Percentiles rank a stretch among this genome's conserved stretches.
These are phyloP conservation scores for Candida rishiriensis DNA, from an alignment of 805 yeast genomes.

Conservation along the genomic window DNA sequence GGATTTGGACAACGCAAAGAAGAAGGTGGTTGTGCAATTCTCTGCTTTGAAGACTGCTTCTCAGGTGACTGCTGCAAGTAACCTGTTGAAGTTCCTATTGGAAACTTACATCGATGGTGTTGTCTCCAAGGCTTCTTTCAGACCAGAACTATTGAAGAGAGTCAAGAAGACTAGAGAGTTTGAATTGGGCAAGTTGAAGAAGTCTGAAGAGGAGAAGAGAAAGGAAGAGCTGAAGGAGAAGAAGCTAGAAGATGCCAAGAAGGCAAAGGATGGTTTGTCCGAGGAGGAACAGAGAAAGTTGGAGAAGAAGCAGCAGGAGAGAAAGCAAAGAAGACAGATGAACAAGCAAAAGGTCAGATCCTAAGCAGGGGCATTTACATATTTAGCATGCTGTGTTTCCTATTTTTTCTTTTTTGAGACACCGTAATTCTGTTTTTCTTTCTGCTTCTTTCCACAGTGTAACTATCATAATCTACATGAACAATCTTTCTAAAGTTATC, in stretches of 20 bases:
- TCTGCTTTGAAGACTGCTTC: conserved; percentile 44
- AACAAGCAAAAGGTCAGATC: conserved; percentile 53
- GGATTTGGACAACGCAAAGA: conserved; percentile 47
- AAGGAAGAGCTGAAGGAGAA: conserved; percentile 67
- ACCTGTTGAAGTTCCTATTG: conserved; percentile 58
- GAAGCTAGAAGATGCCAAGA: conserved; percentile 65
- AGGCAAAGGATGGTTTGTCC: conserved; percentile 59
- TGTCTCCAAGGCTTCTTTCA: conserved; percentile 45
- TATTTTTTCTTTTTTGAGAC: background rate
- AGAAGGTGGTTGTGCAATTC: conserved; percentile 53
- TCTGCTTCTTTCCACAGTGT: too few species aligned
- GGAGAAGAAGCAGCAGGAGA: conserved; percentile 75
- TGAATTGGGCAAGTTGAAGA: conserved; percentile 67
- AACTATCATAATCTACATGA: too few species aligned
- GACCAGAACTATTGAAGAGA: conserved; percentile 74
- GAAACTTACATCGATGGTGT: conserved; percentile 30
- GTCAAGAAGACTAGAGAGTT: conserved; percentile 70
- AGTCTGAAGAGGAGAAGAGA: conserved; percentile 58
- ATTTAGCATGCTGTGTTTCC: too few species aligned
- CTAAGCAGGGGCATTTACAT: too few species aligned
- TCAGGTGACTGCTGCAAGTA: conserved; percentile 49
- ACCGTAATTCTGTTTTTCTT: background rate
- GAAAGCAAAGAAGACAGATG: conserved; percentile 70
- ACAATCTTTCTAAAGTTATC: too few species aligned
- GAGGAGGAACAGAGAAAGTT: conserved; percentile 77